Evolutionary conservation across 2,329 filamentous ascomycete genomes (phyloP).

Genomic region (Alternaria sp.): DNA sequence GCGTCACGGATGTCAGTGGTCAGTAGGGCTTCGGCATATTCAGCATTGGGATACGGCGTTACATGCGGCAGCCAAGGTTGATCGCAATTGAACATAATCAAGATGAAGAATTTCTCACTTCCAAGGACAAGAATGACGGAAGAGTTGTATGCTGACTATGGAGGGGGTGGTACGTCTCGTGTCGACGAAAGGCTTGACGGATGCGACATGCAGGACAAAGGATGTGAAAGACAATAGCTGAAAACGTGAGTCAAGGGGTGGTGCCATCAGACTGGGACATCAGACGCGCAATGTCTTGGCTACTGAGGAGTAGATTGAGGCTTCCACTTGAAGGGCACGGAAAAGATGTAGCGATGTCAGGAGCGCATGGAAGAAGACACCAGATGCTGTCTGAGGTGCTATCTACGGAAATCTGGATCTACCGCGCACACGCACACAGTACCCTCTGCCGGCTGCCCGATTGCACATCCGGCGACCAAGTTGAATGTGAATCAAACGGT

Average conservation of each 20-base stretch:
- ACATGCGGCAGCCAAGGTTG: slow-evolving; percentile 20
- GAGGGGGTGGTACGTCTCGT: neutral
- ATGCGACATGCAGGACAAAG: slow-evolving; percentile 3
- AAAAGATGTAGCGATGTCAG: neutral
- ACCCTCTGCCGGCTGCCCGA: neutral
- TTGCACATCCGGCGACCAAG: neutral
- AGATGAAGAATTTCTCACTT: slow-evolving; percentile 26
- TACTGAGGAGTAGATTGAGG: neutral
- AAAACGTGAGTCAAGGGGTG: neutral
- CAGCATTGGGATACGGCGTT: slow-evolving; percentile 39
- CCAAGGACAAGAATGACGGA: slow-evolving; percentile 11
- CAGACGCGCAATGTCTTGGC: neutral
- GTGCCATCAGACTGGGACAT: neutral
- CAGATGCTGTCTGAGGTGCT: neutral
- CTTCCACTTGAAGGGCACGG: neutral
- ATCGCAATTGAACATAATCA: slow-evolving; percentile 35
- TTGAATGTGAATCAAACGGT: neutral
- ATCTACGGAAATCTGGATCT: neutral
- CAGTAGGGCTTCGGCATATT: slow-evolving; percentile 17
- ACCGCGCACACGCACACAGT: neutral
- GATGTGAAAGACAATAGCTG: slow-evolving; percentile 5
- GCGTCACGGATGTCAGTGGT: slow-evolving; percentile 29
- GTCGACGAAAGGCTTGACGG: neutral
- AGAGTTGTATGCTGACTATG: slow-evolving; percentile 14
- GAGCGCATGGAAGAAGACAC: neutral